phyloP scores from a whole-genome alignment of 1,139 yeast species.

The Pichia sorboxylosa region DNA sequence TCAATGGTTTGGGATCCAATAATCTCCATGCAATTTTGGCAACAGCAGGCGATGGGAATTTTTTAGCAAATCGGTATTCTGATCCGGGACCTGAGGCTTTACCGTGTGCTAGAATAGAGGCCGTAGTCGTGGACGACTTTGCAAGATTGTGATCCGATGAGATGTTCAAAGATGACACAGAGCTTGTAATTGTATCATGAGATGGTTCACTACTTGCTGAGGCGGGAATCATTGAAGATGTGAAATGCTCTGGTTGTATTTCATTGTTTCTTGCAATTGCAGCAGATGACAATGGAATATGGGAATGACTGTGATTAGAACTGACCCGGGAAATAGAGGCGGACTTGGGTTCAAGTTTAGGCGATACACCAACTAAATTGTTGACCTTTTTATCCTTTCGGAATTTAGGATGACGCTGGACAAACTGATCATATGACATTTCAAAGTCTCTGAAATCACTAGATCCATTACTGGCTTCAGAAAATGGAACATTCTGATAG shows the following conservation, averaged over 20 bases:
- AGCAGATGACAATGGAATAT: slow-evolving; percentile 8
- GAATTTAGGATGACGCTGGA: slow-evolving; percentile 37
- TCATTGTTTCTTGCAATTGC: slow-evolving; percentile 8
- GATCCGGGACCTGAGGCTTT: slow-evolving; percentile 20
- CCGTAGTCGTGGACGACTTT: slow-evolving; percentile 1
- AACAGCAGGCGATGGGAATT: slow-evolving; percentile 49
- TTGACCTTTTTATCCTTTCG: slow-evolving; percentile 31
- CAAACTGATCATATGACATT: slow-evolving; percentile 42
- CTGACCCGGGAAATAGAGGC: neutral
- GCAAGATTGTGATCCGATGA: neutral
- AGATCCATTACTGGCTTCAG: slow-evolving; percentile 31
- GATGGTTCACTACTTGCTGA: neutral
- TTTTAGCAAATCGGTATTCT: slow-evolving; percentile 59
- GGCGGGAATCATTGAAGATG: neutral
- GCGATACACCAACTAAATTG: slow-evolving; percentile 9
- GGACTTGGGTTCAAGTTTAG: slow-evolving; percentile 3
- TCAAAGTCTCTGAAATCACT: slow-evolving; percentile 51
- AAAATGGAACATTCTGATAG: slow-evolving; percentile 52
- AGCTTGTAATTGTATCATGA: neutral
- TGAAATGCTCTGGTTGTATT: neutral
- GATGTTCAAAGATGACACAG: neutral
- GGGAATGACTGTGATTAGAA: neutral
- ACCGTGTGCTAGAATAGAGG: slow-evolving; percentile 2
- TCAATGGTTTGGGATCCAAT: slow-evolving; percentile 46
- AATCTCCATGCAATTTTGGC: slow-evolving; percentile 71